These are phyloP conservation scores for Conoideocrella luteorostrata DNA, from an alignment of 2,329 filamentous ascomycete genomes.

Conservation along the genomic window DNA sequence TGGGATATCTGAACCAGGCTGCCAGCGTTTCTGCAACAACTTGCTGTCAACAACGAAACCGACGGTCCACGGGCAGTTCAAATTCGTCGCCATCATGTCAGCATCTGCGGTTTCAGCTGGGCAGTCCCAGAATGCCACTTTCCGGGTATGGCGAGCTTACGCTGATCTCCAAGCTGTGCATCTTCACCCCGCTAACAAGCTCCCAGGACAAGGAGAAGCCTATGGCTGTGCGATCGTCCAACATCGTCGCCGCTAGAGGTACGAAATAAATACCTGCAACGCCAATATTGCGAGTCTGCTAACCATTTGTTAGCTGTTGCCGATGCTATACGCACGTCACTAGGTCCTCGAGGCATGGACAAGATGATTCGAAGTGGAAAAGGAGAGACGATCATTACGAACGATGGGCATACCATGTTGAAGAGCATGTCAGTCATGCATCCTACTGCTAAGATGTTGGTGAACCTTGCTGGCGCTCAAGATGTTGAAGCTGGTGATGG, in stretches of 20 bases:
- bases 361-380: slow-evolving; percentile 98
- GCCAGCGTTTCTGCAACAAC: slow-evolving; percentile 21
- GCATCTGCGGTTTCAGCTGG: slow-evolving; percentile 31
- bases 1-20: slow-evolving; percentile 31
- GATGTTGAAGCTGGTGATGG: slow-evolving; percentile 98
- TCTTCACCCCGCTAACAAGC: slow-evolving; percentile 31
- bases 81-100: slow-evolving; percentile 40
- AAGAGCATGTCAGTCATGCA: slow-evolving; percentile 99
- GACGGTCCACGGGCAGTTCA: slow-evolving; percentile 20
- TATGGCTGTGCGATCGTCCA: slow-evolving; percentile 88
- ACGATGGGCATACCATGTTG: slow-evolving; percentile 98
- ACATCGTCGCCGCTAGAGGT: slow-evolving; percentile 97
- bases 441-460: slow-evolving; percentile 98
- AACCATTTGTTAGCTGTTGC: slow-evolving; percentile 63
- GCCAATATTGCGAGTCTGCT: slow-evolving; percentile 4
- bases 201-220: slow-evolving; percentile 90
- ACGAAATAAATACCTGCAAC: slow-evolving; percentile 22
- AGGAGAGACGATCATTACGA: slow-evolving; percentile 97
- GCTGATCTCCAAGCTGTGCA: slow-evolving; percentile 18
- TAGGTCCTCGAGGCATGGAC: slow-evolving; percentile 96
- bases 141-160: slow-evolving; percentile 42
- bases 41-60: slow-evolving; percentile 22
- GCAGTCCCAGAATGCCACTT: slow-evolving; percentile 45
- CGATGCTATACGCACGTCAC: slow-evolving; percentile 93
- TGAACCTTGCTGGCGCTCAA: slow-evolving; percentile 93